Conservation (phyloP, 345 rosid species). For the Lumnitzera racemosa region DNA sequence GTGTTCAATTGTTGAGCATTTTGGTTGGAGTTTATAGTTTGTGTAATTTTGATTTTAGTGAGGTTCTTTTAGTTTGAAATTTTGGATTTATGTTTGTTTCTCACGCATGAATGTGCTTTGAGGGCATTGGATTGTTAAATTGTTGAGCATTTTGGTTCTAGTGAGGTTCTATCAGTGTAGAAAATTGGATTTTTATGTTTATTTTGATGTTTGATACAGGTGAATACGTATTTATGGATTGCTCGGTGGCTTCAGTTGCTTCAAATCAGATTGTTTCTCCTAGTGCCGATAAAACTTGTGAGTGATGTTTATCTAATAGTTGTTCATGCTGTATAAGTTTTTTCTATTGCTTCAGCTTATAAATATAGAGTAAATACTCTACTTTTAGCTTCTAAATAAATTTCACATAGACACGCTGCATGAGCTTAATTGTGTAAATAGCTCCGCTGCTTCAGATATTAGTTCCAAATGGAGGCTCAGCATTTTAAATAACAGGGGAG, state of each 20-base stretch:
- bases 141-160: too few relatives aligned
- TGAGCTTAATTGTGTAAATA: not conserved
- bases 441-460: too few relatives aligned
- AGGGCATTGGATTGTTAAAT: too few relatives aligned
- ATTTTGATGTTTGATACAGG: constrained; percentile 32
- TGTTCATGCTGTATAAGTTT: not conserved
- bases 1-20: too few relatives aligned
- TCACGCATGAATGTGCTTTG: too few relatives aligned
- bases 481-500: too few relatives aligned
- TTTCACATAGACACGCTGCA: not conserved
- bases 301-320: constrained; percentile 12
- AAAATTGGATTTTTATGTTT: not conserved
- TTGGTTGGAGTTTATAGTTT: too few relatives aligned
- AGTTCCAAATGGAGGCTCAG: too few relatives aligned
- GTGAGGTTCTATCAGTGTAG: too few relatives aligned
- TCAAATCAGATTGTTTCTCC: constrained; percentile 67
- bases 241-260: constrained; percentile 45
- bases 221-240: constrained; percentile 71
- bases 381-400: not conserved
- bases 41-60: too few relatives aligned
- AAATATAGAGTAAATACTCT: not conserved
- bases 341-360: not conserved
- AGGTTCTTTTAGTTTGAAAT: too few relatives aligned
- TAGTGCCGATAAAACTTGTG: constrained; percentile 68
- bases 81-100: too few relatives aligned